Evolutionary conservation across 768 basidiomycete species (phyloP).

Genomic region (Boletus rubescentipes): DNA sequence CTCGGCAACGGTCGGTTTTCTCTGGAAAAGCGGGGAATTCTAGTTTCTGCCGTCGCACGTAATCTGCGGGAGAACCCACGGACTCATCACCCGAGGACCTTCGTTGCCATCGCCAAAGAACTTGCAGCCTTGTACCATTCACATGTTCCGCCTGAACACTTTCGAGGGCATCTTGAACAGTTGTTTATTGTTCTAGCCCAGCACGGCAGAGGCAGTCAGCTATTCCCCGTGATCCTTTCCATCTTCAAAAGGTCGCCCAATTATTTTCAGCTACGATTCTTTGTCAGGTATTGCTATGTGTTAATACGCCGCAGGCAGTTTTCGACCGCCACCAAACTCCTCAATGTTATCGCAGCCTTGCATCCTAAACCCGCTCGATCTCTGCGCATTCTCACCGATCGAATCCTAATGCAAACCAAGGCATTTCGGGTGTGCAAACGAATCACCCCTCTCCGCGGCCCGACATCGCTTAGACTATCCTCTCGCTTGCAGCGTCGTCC

Average conservation of each 20-base stretch:
- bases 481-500: conserved; percentile 13
- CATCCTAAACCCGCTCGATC: conserved; percentile 15
- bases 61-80: conserved; percentile 36
- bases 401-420: conserved; percentile 7
- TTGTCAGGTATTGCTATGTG: conserved; percentile 36
- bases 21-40: conserved; percentile 31
- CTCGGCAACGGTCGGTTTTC: conserved; percentile 35
- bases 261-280: conserved; percentile 42
- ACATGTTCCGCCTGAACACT: conserved; percentile 37
- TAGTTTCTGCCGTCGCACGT: conserved; percentile 41
- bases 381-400: conserved; percentile 4
- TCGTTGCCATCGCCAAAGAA: conserved; percentile 34
- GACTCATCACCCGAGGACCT: conserved; percentile 31
- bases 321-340: conserved; percentile 32
- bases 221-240: conserved; percentile 40
- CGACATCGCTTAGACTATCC: conserved; percentile 15
- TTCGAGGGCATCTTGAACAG: conserved; percentile 44
- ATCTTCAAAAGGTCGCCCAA: conserved; percentile 34
- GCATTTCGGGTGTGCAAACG: conserved; percentile 6
- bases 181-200: conserved; percentile 41
- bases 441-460: conserved; percentile 1
- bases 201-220: conserved; percentile 36
- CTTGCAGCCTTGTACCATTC: conserved; percentile 38
- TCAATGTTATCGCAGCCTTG: conserved; percentile 20
- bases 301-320: conserved; percentile 44